Percentiles rank a stretch among this genome's conserved stretches.
Conservation (phyloP, 2,329 filamentous ascomycete genomes). For the Colletotrichum nymphaeae region DNA sequence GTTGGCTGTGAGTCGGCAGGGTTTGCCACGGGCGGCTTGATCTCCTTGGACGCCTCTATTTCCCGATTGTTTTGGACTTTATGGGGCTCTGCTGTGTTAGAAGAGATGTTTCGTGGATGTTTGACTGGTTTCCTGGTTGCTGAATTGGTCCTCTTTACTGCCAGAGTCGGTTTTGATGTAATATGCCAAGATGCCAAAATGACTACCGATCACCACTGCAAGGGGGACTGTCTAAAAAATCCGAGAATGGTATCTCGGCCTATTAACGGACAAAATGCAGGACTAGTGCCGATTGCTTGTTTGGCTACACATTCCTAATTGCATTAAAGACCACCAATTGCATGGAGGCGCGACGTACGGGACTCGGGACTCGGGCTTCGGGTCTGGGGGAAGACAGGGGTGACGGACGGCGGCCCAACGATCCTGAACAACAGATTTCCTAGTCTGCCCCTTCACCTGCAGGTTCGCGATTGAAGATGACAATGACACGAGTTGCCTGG, state of each 20-base stretch:
- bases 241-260: not conserved
- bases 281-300: not conserved
- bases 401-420: not conserved
- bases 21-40: not conserved
- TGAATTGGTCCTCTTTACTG: not conserved
- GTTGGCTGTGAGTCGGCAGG: not conserved
- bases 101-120: not conserved
- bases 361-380: not conserved
- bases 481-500: not conserved
- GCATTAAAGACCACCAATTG: not conserved
- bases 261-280: not conserved
- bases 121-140: not conserved
- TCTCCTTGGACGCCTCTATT: not conserved
- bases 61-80: not conserved
- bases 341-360: not conserved
- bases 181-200: not conserved
- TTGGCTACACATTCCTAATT: not conserved
- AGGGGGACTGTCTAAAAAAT: not conserved
- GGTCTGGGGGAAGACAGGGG: not conserved
- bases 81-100: not conserved
- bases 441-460: not conserved
- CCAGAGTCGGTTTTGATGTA: not conserved
- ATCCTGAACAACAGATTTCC: not conserved
- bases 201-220: not conserved
- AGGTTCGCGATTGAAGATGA: not conserved